Conservation (phyloP, 257 asterid species). For the Salvia miltiorrhiza region DNA sequence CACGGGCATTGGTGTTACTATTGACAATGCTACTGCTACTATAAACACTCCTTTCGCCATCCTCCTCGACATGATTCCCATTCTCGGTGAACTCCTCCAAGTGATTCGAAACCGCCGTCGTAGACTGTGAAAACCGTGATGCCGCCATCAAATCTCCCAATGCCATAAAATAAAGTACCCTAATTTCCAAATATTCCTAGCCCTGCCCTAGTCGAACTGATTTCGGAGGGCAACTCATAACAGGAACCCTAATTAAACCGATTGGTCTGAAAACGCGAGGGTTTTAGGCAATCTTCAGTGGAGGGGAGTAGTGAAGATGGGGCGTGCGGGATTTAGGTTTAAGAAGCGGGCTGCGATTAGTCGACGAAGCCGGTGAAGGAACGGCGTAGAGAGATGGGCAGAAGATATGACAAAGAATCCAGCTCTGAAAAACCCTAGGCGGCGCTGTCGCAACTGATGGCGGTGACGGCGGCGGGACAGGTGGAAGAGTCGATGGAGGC, state of each 20-base stretch:
- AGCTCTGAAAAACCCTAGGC: conserved; percentile 45
- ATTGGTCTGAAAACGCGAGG: conserved; percentile 16
- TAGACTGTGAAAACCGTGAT: conserved; percentile 84
- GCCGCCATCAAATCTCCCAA: conserved; percentile 98
- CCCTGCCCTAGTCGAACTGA: conserved; percentile 91
- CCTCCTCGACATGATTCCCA: conserved; percentile 49
- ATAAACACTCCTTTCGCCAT: conserved; percentile 49
- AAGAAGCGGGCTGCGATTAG: conserved; percentile 32
- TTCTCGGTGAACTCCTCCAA: conserved; percentile 54
- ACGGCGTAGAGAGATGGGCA: conserved; percentile 42
- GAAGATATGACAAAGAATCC: conserved; percentile 42
- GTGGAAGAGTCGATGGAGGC: conserved; percentile 48
- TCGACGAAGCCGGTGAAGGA: conserved; percentile 68
- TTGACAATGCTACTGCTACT: conserved; percentile 28
- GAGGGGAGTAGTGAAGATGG: conserved; percentile 13
- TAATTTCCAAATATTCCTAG: conserved; percentile 18
- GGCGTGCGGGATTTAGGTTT: conserved; percentile 25
- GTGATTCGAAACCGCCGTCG: conserved; percentile 64
- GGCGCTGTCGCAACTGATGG: conserved; percentile 28
- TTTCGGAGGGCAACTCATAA: conserved; percentile 62
- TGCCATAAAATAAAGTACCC: conserved; percentile 61
- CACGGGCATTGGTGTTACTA: conserved; percentile 36
- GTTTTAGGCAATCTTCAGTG: conserved; percentile 14
- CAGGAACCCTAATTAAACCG: conserved; percentile 51
- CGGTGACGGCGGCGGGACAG: conserved; percentile 38